Evolutionary conservation across 2,329 filamentous ascomycete genomes (phyloP), one percentile per base, ranked within the genome.

Genomic region (Colletotrichum orbiculare): DNA sequence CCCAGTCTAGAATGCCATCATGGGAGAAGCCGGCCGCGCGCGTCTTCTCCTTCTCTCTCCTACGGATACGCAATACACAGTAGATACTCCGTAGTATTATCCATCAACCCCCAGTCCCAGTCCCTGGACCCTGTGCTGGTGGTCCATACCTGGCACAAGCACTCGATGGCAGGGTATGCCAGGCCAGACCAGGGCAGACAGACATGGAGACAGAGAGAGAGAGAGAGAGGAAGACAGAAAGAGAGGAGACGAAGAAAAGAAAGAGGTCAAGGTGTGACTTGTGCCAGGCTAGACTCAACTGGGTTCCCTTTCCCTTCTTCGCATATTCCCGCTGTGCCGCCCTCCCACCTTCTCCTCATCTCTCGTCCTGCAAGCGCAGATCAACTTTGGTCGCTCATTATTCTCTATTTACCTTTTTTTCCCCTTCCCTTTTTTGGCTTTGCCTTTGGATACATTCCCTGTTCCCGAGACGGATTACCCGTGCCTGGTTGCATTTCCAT

Each of bases 1-100:
- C 60, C 47, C 39, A 53, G 47, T 64, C 60, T 54, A 64, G 55
- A 64, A 64, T 60, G 48, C 54, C 48, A 55, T 42, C 57, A 55
- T 65, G 62, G 62, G 34, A 53, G 50, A 38, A 53, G 33, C 41
- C 35, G 37, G 49, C n/a, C 41, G 13, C 41, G 8, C 25, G 25
- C 35, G 25, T n/a, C n/a, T n/a, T n/a, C 15, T 1, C 41, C 45
- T 47, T 15, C n/a, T 41, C 35, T 25, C 10, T 52, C 9, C 25
- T 48, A 8, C 46, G 17, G 17, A 17, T 3, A 17, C 17, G 17
- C 17, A 17, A 17, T 17, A 17, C 17, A 17, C 17, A 17, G 17
- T 17, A 17, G 17, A 17, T 3, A 17, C 17, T 17, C 17, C 2
- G 17, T 17, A 17, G 17, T 48, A 17, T 33, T 35, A 2, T 48